Percentiles rank a stretch among this genome's conserved stretches.
These are phyloP conservation scores for Trichoderma citrinoviride DNA, from an alignment of 2,329 filamentous ascomycete species.

Conservation along the genomic window DNA sequence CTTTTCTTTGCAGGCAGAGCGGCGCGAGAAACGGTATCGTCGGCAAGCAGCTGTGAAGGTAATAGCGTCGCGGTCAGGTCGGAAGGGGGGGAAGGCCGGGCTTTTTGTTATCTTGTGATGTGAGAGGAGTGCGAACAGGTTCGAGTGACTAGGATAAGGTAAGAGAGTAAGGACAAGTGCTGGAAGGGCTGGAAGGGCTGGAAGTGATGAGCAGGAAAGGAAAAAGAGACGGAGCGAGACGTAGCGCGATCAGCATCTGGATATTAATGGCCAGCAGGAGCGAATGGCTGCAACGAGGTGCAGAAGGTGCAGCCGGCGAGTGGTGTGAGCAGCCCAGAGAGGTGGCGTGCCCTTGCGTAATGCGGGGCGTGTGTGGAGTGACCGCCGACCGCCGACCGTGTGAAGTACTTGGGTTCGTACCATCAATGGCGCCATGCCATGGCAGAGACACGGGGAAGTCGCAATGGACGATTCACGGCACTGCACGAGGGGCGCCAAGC, in stretches of 20 bases:
- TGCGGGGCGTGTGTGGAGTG: conserved; percentile 13
- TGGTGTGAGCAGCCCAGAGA: conserved; percentile 14
- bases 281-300: conserved; percentile 8
- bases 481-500: not conserved
- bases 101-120: not conserved
- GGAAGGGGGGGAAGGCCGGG: not conserved
- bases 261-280: conserved; percentile 12
- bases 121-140: not conserved
- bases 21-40: conserved; percentile 4
- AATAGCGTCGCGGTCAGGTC: not conserved
- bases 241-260: conserved; percentile 15
- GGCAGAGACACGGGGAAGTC: too few species aligned
- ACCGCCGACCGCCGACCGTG: not conserved
- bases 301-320: not conserved
- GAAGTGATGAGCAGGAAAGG: conserved; percentile 24
- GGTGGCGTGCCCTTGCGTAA: conserved; percentile 16
- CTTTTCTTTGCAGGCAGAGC: not conserved
- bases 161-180: conserved; percentile 7
- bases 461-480: not conserved
- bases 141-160: conserved; percentile 1
- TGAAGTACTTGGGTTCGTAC: too few species aligned
- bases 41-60: not conserved
- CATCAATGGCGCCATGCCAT: too few species aligned
- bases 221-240: not conserved
- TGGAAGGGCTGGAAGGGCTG: conserved; percentile 24